A percentile compares a stretch with the other conserved stretches of the same genome.
Evolutionary conservation across 78 protist species (phyloP).

Genomic region (Paratrimastix pyriformis): DNA sequence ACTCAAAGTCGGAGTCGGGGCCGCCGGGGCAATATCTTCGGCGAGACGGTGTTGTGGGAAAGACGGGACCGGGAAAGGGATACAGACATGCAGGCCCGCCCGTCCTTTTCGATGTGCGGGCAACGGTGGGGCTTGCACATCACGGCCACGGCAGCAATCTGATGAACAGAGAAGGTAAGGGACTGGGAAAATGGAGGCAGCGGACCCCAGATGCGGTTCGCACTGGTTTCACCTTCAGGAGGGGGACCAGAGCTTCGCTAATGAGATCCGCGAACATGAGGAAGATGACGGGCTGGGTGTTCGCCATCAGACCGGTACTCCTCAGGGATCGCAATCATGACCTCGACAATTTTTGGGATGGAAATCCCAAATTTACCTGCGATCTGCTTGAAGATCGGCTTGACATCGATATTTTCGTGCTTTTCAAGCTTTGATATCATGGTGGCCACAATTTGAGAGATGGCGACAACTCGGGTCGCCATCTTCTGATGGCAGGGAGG

Average conservation of each 20-base stretch:
- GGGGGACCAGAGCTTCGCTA: constrained; percentile 50
- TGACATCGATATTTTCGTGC: too few species aligned
- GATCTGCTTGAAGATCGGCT: background rate
- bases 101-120: constrained; percentile 86
- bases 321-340: constrained; percentile 82
- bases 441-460: too few species aligned
- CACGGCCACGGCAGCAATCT: constrained; percentile 87
- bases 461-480: too few species aligned
- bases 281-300: background rate
- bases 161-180: background rate
- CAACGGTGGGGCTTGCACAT: constrained; percentile 96
- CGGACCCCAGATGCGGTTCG: constrained; percentile 85
- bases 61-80: background rate
- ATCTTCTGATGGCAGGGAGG: too few species aligned
- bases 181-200: background rate
- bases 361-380: background rate
- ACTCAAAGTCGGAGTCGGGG: constrained; percentile 91
- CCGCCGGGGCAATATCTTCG: constrained; percentile 85
- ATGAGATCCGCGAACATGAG: background rate
- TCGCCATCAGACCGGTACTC: constrained; percentile 20
- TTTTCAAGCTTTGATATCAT: too few species aligned
- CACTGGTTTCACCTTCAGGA: constrained; percentile 77
- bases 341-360: constrained; percentile 63
- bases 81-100: constrained; percentile 62
- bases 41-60: background rate